phyloP scores from a whole-genome alignment of 805 yeast species.

The Yarrowia sp. region DNA sequence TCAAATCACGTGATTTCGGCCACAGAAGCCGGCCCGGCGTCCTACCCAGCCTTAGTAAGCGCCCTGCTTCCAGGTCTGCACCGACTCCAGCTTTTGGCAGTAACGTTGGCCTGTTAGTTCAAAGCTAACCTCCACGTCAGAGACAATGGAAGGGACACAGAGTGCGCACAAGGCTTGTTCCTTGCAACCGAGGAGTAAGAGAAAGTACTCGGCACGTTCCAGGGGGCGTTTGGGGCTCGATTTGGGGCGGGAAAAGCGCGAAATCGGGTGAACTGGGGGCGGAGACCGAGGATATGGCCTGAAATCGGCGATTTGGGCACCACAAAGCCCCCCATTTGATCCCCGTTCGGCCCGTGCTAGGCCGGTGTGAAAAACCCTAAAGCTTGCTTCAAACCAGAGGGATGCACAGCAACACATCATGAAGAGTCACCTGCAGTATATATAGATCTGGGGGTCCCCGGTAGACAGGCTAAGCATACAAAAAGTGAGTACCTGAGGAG shows the following conservation, averaged over 20 bases:
- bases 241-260: neutral
- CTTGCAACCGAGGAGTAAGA: conserved; percentile 30
- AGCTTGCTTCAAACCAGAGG: conserved; percentile 31
- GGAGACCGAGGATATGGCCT: neutral
- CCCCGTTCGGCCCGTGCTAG: conserved; percentile 28
- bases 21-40: too few relatives aligned
- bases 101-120: too few relatives aligned
- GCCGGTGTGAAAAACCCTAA: conserved; percentile 38
- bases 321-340: too few relatives aligned
- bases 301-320: too few relatives aligned
- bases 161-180: conserved; percentile 11
- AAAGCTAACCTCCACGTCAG: conserved; percentile 30
- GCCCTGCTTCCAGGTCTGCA: neutral
- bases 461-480: neutral
- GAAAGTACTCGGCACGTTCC: neutral
- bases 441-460: conserved; percentile 29
- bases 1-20: neutral
- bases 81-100: too few relatives aligned
- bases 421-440: conserved; percentile 38
- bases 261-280: too few relatives aligned
- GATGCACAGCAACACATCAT: conserved; percentile 27
- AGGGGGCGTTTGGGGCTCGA: neutral
- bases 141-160: neutral
- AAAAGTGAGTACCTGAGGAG: conserved; percentile 16
- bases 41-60: neutral